A percentile compares a stretch with the other conserved stretches of the same genome.
These are phyloP conservation scores for Clitopilus passeckerianus DNA, from an alignment of 768 basidiomycete species.

Conservation along the genomic window DNA sequence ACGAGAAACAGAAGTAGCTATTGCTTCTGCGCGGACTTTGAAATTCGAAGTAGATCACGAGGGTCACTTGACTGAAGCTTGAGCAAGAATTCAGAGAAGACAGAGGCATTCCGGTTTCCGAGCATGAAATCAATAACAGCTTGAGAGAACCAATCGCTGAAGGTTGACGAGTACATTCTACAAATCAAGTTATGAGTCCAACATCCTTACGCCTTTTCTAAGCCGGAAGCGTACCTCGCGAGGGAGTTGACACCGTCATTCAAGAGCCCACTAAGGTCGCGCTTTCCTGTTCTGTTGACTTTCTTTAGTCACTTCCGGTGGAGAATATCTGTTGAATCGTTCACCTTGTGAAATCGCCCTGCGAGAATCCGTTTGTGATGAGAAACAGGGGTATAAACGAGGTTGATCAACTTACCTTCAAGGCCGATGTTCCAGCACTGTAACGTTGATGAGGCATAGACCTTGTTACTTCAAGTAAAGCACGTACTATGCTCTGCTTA, in stretches of 20 bases:
- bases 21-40: slow-evolving; percentile 90
- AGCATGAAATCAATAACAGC: slow-evolving; percentile 92
- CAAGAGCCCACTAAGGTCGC: slow-evolving; percentile 86
- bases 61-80: slow-evolving; percentile 92
- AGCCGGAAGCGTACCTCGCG: slow-evolving; percentile 45
- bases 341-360: slow-evolving; percentile 89
- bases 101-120: slow-evolving; percentile 78
- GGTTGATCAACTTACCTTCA: slow-evolving; percentile 58
- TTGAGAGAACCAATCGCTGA: slow-evolving; percentile 96
- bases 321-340: neutral
- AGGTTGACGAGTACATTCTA: slow-evolving; percentile 85
- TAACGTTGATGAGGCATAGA: neutral
- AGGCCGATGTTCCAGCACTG: slow-evolving; percentile 92
- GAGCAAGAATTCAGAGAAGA: slow-evolving; percentile 91
- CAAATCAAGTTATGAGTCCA: slow-evolving; percentile 1
- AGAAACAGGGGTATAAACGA: neutral
- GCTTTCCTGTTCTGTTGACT: slow-evolving; percentile 78
- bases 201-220: neutral
- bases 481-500: slow-evolving; percentile 81
- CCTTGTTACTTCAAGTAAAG: slow-evolving; percentile 1
- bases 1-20: slow-evolving; percentile 80
- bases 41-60: slow-evolving; percentile 80
- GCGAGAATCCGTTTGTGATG: too few relatives aligned
- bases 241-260: slow-evolving; percentile 96
- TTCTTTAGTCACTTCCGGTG: slow-evolving; percentile 7